A percentile compares a stretch with the other conserved stretches of the same genome.
phyloP scores from a whole-genome alignment of 495 filamentous ascomycete species.

The Sporormia fimetaria region DNA sequence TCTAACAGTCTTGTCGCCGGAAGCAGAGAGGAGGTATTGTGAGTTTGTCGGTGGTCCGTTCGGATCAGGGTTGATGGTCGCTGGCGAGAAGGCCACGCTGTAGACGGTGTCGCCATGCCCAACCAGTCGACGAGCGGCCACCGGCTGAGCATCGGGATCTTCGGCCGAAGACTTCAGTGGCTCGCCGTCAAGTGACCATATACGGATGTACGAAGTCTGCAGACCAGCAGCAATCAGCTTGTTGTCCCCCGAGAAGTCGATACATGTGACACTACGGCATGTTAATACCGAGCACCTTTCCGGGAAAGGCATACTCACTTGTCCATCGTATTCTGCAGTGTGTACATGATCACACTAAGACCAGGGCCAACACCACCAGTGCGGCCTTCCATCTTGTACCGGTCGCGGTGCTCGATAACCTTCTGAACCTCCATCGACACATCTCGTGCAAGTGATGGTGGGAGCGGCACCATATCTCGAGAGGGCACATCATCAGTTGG shows the following conservation, averaged over 20 bases:
- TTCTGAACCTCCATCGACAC: slow-evolving; percentile 89
- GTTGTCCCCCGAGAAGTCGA: slow-evolving; percentile 88
- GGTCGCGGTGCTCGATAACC: slow-evolving; percentile 84
- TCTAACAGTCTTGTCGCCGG: slow-evolving; percentile 74
- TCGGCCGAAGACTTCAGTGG: slow-evolving; percentile 40
- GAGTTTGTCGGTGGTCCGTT: slow-evolving; percentile 42
- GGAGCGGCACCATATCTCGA: slow-evolving; percentile 67
- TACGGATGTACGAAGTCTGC: slow-evolving; percentile 83
- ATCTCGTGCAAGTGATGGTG: slow-evolving; percentile 74
- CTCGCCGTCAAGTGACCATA: slow-evolving; percentile 80
- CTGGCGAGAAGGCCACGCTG: slow-evolving; percentile 78
- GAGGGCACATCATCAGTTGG: slow-evolving; percentile 72
- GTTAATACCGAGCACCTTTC: slow-evolving; percentile 24
- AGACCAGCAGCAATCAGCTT: slow-evolving; percentile 76
- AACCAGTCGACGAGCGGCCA: slow-evolving; percentile 69
- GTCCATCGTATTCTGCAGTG: slow-evolving; percentile 90
- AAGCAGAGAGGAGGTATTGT: slow-evolving; percentile 70
- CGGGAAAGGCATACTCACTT: slow-evolving; percentile 43
- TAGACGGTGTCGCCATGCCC: slow-evolving; percentile 88
- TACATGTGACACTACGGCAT: slow-evolving; percentile 59
- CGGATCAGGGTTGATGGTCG: slow-evolving; percentile 45
- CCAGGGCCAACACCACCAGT: slow-evolving; percentile 70
- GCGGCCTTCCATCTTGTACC: slow-evolving; percentile 69
- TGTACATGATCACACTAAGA: slow-evolving; percentile 87
- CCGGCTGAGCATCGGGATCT: slow-evolving; percentile 34